A percentile compares a stretch with the other conserved stretches of the same genome.
Conservation (phyloP, 495 filamentous ascomycete species). For the Talaromyces borbonicus region DNA sequence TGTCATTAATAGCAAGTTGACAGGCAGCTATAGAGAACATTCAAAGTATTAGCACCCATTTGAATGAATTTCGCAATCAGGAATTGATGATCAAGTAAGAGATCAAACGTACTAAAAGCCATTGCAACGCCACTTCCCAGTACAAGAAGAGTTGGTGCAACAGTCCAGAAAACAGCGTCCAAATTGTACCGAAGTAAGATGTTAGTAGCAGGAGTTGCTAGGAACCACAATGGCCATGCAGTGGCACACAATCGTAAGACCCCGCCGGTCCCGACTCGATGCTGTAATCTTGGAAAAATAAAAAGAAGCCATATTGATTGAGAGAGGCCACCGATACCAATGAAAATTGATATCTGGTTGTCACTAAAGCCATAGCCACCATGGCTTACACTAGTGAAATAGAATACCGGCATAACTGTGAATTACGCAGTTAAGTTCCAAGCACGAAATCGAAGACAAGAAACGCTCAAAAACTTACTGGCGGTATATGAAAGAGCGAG, state of each 20-base stretch:
- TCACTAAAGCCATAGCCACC: constrained; percentile 55
- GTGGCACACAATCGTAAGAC: constrained; percentile 43
- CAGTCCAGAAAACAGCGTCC: constrained; percentile 45
- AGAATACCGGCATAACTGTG: constrained; percentile 52
- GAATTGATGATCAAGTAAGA: background rate
- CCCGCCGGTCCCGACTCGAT: constrained; percentile 47
- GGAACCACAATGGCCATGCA: constrained; percentile 51
- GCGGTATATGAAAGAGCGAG: constrained; percentile 57
- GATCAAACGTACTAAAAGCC: constrained; percentile 44
- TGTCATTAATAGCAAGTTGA: constrained; percentile 60
- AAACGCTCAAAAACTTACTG: constrained; percentile 3
- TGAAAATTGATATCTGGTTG: constrained; percentile 46
- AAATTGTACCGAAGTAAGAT: constrained; percentile 34
- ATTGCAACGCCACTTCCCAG: constrained; percentile 53
- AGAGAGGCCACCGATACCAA: constrained; percentile 46
- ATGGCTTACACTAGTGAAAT: constrained; percentile 42
- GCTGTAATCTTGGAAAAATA: constrained; percentile 51
- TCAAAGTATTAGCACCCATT: background rate
- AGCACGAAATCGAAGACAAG: background rate
- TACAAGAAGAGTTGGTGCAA: constrained; percentile 25
- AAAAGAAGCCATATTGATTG: constrained; percentile 58
- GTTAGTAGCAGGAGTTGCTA: constrained; percentile 38
- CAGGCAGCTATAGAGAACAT: constrained; percentile 32
- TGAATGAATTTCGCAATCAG: background rate
- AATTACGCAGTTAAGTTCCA: too few relatives aligned